Evolutionary conservation across 2,329 filamentous ascomycete genomes (phyloP).

Genomic region (Zymoseptoria brevis): DNA sequence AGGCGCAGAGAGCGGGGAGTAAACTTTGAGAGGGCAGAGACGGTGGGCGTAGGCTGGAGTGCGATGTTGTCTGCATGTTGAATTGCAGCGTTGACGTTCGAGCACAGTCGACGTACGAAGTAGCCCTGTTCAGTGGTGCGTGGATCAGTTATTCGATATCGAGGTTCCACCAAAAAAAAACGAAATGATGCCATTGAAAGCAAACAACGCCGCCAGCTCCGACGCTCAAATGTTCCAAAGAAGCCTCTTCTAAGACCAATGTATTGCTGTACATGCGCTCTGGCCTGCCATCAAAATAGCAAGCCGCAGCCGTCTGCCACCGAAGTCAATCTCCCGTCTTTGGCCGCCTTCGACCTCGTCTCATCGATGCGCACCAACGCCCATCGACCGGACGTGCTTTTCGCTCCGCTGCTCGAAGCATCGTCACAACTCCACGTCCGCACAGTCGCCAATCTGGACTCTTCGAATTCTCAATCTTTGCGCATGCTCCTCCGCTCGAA

Average conservation of each 20-base stretch:
- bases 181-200: neutral
- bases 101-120: too few species aligned
- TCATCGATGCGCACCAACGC: neutral
- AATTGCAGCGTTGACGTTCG: too few species aligned
- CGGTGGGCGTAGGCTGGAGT: too few species aligned
- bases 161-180: neutral
- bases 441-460: neutral
- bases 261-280: neutral
- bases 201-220: neutral
- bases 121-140: too few species aligned
- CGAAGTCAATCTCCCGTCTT: too few species aligned
- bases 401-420: neutral
- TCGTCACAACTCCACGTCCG: neutral
- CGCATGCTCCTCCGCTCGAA: neutral
- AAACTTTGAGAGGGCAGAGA: neutral
- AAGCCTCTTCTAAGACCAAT: neutral
- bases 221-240: neutral
- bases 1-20: conserved; percentile 3
- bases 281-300: too few species aligned
- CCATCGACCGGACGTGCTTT: neutral
- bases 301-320: too few species aligned
- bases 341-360: neutral
- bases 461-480: neutral
- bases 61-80: too few species aligned
- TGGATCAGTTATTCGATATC: too few species aligned